Conservation (phyloP, 2,329 filamentous ascomycete genomes). For the Ceratocystis colombiana region DNA sequence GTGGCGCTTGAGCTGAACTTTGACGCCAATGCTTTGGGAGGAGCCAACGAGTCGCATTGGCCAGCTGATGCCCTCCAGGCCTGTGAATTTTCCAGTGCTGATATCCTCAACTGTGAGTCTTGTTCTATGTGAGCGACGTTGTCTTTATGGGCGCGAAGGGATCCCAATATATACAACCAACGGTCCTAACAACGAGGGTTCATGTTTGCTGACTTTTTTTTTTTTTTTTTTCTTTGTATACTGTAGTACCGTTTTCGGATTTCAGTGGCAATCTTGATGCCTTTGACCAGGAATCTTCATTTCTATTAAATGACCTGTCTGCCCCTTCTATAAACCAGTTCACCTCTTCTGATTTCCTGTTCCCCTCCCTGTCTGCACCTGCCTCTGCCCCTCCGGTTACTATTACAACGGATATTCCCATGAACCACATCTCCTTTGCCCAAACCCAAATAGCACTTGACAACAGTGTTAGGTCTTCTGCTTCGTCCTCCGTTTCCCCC, state of each 20-base stretch:
- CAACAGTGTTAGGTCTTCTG: neutral
- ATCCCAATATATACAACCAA: neutral
- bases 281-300: conserved; percentile 14
- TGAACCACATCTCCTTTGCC: conserved; percentile 17
- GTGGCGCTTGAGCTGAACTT: conserved; percentile 19
- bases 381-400: conserved; percentile 5
- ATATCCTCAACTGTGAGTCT: conserved; percentile 20
- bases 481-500: conserved; percentile 17
- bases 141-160: neutral
- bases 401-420: neutral
- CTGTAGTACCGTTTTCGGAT: conserved; percentile 18
- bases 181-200: neutral
- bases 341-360: conserved; percentile 16
- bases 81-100: conserved; percentile 5
- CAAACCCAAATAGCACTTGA: conserved; percentile 9
- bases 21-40: conserved; percentile 9
- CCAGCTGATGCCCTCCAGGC: conserved; percentile 4
- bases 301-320: conserved; percentile 11
- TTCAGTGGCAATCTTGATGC: conserved; percentile 16
- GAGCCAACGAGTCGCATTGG: conserved; percentile 14
- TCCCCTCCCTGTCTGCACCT: conserved; percentile 18
- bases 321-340: conserved; percentile 15
- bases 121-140: neutral
- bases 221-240: no score
- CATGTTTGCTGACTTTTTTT: no score